Percentiles rank a stretch among this genome's conserved stretches.
Evolutionary conservation across 2,329 filamentous ascomycete genomes (phyloP).

Genomic region (Fusarium mexicanum): DNA sequence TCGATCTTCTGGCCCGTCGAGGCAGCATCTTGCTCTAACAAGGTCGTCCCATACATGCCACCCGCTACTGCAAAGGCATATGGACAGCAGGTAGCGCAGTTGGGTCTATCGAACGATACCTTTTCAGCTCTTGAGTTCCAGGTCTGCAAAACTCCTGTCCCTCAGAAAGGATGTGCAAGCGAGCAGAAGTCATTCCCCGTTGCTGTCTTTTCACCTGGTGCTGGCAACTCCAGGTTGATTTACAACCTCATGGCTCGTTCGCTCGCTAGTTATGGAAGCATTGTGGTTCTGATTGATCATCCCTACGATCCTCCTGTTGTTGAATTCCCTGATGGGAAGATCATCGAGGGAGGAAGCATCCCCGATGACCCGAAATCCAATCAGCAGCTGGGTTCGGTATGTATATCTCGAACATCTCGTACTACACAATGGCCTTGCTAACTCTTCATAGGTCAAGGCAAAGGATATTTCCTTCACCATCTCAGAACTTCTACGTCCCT

Average conservation of each 20-base stretch:
- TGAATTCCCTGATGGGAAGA: slow-evolving; percentile 56
- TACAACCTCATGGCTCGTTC: slow-evolving; percentile 56
- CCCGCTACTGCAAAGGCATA: slow-evolving; percentile 45
- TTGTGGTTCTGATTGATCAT: slow-evolving; percentile 60
- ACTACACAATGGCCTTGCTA: rapidly evolving
- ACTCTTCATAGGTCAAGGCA: slow-evolving; percentile 44
- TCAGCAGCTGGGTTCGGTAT: slow-evolving; percentile 33
- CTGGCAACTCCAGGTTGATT: slow-evolving; percentile 53
- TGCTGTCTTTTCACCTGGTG: slow-evolving; percentile 56
- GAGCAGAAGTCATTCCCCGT: slow-evolving; percentile 40
- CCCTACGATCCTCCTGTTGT: slow-evolving; percentile 57
- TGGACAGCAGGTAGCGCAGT: slow-evolving; percentile 33
- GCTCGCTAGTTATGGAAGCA: slow-evolving; percentile 57
- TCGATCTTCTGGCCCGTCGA: slow-evolving; percentile 48
- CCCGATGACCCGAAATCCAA: slow-evolving; percentile 12
- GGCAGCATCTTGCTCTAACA: slow-evolving; percentile 28
- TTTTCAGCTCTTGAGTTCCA: slow-evolving; percentile 43
- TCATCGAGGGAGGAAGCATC: slow-evolving; percentile 29
- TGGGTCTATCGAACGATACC: slow-evolving; percentile 46
- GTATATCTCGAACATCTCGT: rapidly evolving
- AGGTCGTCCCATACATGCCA: slow-evolving; percentile 47
- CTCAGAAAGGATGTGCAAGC: background rate
- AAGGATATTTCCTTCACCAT: slow-evolving; percentile 52
- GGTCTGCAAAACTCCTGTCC: slow-evolving; percentile 10
- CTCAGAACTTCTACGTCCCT: slow-evolving; percentile 43